Percentiles rank a stretch among this genome's conserved stretches.
Conservation (phyloP, 1,284 basidiomycete genomes). For the Apiotrichum laibachii region DNA sequence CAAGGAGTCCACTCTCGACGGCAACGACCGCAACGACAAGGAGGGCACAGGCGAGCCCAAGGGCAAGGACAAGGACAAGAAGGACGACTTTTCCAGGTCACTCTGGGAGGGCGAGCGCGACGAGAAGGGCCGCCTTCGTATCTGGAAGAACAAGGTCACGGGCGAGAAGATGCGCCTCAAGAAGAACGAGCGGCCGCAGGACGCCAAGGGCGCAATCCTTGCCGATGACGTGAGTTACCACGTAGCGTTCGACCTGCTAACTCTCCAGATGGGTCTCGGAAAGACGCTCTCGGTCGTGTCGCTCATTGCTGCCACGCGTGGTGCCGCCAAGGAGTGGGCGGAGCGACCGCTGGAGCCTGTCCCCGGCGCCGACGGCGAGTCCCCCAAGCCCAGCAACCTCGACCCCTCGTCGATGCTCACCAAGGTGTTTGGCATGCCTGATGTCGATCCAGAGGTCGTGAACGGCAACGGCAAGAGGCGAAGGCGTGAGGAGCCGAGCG, state of each 20-base stretch:
- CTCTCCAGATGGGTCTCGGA: slow-evolving; percentile 77
- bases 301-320: slow-evolving; percentile 79
- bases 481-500: slow-evolving; percentile 28
- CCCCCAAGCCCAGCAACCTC: slow-evolving; percentile 52
- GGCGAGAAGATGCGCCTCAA: slow-evolving; percentile 62
- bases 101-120: slow-evolving; percentile 44
- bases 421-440: slow-evolving; percentile 79
- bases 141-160: slow-evolving; percentile 84
- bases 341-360: slow-evolving; percentile 57
- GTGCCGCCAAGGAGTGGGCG: slow-evolving; percentile 62
- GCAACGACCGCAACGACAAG: slow-evolving; percentile 7
- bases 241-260: slow-evolving; percentile 16
- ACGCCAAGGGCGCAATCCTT: slow-evolving; percentile 86
- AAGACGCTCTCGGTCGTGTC: slow-evolving; percentile 93
- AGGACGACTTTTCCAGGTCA: slow-evolving; percentile 33
- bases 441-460: slow-evolving; percentile 23
- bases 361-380: slow-evolving; percentile 51
- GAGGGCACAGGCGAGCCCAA: slow-evolving; percentile 8
- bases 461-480: slow-evolving; percentile 39
- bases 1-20: slow-evolving; percentile 15
- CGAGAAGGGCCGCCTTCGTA: slow-evolving; percentile 59
- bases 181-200: slow-evolving; percentile 59
- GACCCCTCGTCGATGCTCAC: slow-evolving; percentile 65
- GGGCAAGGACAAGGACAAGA: slow-evolving; percentile 23
- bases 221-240: slow-evolving; percentile 73